Evolutionary conservation across 768 basidiomycete genomes (phyloP).

Genomic region (Lactarius trivialis): DNA sequence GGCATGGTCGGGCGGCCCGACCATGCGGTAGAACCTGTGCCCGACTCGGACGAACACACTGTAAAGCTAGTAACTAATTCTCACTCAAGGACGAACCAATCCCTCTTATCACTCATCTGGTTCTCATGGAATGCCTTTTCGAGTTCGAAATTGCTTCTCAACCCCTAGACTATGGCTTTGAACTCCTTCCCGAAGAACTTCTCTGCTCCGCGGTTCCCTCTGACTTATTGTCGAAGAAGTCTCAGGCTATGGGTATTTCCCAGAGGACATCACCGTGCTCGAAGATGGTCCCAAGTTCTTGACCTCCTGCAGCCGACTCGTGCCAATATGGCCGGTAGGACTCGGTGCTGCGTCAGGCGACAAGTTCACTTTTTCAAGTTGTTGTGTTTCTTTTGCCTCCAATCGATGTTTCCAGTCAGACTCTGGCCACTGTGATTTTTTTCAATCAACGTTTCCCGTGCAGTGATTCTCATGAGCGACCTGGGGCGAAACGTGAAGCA

Average conservation of each 20-base stretch:
- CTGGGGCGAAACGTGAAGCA: constrained; percentile 11
- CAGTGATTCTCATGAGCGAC: constrained; percentile 17
- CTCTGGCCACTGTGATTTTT: constrained; percentile 24
- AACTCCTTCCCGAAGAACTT: constrained; percentile 8
- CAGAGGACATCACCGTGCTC: constrained; percentile 20
- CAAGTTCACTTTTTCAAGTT: constrained; percentile 24
- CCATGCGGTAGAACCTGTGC: too few species aligned
- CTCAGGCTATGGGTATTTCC: constrained; percentile 12
- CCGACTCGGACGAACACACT: too few species aligned
- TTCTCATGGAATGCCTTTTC: constrained; percentile 14
- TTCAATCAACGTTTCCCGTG: not conserved
- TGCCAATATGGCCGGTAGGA: constrained; percentile 13
- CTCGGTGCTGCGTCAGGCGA: constrained; percentile 24
- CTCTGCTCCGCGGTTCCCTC: not conserved
- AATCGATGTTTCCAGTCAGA: constrained; percentile 20
- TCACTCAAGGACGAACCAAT: constrained; percentile 9
- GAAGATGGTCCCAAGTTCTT: not conserved
- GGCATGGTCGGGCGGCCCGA: not conserved
- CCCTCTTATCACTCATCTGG: constrained; percentile 12
- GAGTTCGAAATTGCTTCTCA: constrained; percentile 12
- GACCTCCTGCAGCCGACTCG: constrained; percentile 10
- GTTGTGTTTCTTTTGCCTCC: constrained; percentile 19
- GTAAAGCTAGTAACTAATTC: too few species aligned
- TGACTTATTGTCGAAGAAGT: not conserved
- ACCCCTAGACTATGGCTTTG: constrained; percentile 6